A percentile compares a stretch with the other conserved stretches of the same genome.
Conservation (phyloP, 768 basidiomycete genomes). For the Clathrus columnatus region DNA sequence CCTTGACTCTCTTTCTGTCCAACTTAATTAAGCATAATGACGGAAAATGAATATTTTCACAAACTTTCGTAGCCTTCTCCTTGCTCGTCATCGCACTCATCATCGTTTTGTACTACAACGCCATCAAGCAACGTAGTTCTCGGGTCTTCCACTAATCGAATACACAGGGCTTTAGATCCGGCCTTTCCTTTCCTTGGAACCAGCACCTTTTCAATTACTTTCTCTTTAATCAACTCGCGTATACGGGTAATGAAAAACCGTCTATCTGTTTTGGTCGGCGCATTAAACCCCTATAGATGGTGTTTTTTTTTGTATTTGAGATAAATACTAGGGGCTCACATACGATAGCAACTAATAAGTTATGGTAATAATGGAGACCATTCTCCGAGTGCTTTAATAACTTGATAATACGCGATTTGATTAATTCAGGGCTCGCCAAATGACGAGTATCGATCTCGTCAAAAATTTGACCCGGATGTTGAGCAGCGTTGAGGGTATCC, state of each 20-base stretch:
- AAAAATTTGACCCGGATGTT: slow-evolving; percentile 37
- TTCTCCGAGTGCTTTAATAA: slow-evolving; percentile 64
- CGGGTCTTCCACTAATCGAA: slow-evolving; percentile 48
- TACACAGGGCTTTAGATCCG: slow-evolving; percentile 46
- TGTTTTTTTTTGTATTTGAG: neutral
- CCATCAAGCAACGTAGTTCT: slow-evolving; percentile 27
- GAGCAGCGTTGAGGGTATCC: no score
- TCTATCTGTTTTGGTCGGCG: slow-evolving; percentile 70
- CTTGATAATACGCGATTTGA: slow-evolving; percentile 63
- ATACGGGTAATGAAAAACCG: slow-evolving; percentile 73
- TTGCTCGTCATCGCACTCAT: slow-evolving; percentile 24
- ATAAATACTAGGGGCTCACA: slow-evolving; percentile 19
- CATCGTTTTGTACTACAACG: slow-evolving; percentile 12
- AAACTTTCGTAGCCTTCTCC: slow-evolving; percentile 32
- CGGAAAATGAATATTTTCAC: no score
- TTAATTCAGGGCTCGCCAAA: slow-evolving; percentile 62
- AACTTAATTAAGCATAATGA: no score
- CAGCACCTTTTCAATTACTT: slow-evolving; percentile 65
- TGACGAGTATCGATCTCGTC: slow-evolving; percentile 71
- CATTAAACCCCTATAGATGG: slow-evolving; percentile 54
- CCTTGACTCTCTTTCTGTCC: neutral
- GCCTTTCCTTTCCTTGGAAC: slow-evolving; percentile 52
- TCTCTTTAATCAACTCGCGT: slow-evolving; percentile 62
- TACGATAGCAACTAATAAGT: slow-evolving; percentile 72
- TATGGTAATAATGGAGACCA: slow-evolving; percentile 60